Percentiles rank a stretch among this genome's conserved stretches.
These are phyloP conservation scores for Apiospora hydei DNA, from an alignment of 2,329 filamentous ascomycete genomes.

Conservation along the genomic window DNA sequence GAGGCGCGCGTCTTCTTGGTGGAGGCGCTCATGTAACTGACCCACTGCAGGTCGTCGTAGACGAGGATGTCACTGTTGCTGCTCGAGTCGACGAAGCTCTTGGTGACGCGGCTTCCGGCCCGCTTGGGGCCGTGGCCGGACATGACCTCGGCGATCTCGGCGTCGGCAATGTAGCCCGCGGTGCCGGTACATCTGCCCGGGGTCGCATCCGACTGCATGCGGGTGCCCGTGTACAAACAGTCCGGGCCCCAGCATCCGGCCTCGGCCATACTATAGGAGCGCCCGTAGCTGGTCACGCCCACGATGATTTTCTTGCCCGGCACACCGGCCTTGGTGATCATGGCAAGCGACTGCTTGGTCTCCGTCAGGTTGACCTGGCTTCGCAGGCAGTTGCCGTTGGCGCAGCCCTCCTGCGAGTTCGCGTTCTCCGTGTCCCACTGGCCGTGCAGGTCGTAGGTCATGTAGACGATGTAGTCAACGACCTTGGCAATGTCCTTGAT, in stretches of 20 bases:
- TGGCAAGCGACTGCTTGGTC: conserved; percentile 30
- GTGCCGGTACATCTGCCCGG: conserved; percentile 46
- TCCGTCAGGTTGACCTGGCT: conserved; percentile 46
- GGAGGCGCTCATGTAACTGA: conserved; percentile 30
- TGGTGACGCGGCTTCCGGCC: conserved; percentile 24
- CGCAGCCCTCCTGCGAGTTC: conserved; percentile 36
- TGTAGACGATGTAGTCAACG: conserved; percentile 36
- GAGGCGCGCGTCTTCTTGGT: conserved; percentile 28
- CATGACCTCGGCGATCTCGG: conserved; percentile 47
- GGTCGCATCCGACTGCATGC: conserved; percentile 36
- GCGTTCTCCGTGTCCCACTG: conserved; percentile 43
- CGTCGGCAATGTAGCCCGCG: conserved; percentile 47
- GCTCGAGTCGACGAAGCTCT: conserved; percentile 29
- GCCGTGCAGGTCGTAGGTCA: conserved; percentile 37
- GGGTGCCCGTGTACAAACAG: conserved; percentile 44
- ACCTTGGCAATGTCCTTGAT: conserved; percentile 32
- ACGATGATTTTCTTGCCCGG: conserved; percentile 42
- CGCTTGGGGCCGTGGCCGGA: not conserved
- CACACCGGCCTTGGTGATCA: conserved; percentile 45
- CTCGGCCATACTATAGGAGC: conserved; percentile 44
- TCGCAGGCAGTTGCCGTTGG: conserved; percentile 44
- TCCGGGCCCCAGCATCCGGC: conserved; percentile 38
- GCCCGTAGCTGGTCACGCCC: conserved; percentile 45
- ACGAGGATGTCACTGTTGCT: conserved; percentile 33
- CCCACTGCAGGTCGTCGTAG: conserved; percentile 33